A percentile compares a stretch with the other conserved stretches of the same genome.
Evolutionary conservation across 1,284 basidiomycete species (phyloP).

Genomic region (Ganoderma lingzhi): DNA sequence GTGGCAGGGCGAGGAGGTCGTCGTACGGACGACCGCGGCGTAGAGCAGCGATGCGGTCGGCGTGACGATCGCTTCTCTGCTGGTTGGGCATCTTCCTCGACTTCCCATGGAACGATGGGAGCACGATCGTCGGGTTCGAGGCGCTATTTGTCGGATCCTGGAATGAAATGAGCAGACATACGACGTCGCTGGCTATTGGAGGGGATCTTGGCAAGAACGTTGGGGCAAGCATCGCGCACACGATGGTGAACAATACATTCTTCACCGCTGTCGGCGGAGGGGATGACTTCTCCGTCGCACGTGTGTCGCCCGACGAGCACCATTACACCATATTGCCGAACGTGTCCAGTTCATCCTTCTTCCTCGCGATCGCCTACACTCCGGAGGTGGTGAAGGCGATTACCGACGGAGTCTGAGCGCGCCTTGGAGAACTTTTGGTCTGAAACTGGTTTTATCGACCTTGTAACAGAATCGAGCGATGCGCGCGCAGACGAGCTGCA

Average conservation of each 20-base stretch:
- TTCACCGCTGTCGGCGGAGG: constrained; percentile 52
- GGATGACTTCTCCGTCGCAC: constrained; percentile 48
- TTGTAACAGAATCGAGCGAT: constrained; percentile 57
- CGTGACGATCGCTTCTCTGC: constrained; percentile 49
- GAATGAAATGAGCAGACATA: constrained; percentile 56
- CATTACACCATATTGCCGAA: constrained; percentile 50
- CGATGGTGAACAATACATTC: constrained; percentile 51
- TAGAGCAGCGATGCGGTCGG: constrained; percentile 51
- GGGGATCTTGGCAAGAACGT: constrained; percentile 34
- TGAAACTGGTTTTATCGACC: constrained; percentile 59
- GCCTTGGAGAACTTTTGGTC: constrained; percentile 60
- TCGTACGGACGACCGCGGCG: constrained; percentile 50
- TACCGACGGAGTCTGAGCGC: constrained; percentile 45
- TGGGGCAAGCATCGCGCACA: constrained; percentile 52
- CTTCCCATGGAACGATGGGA: constrained; percentile 68
- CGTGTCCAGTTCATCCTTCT: constrained; percentile 38
- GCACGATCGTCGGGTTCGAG: constrained; percentile 51
- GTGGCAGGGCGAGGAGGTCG: constrained; percentile 46
- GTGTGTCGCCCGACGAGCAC: constrained; percentile 49
- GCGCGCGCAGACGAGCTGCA: constrained; percentile 62
- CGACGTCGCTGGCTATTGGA: constrained; percentile 46
- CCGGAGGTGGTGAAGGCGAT: constrained; percentile 28
- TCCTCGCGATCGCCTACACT: constrained; percentile 47
- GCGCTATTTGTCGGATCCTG: constrained; percentile 66
- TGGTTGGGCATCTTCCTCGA: constrained; percentile 61